Base-by-base conservation (phyloP, 306 rosid genomes). In the Fragaria iinumae region DNA sequence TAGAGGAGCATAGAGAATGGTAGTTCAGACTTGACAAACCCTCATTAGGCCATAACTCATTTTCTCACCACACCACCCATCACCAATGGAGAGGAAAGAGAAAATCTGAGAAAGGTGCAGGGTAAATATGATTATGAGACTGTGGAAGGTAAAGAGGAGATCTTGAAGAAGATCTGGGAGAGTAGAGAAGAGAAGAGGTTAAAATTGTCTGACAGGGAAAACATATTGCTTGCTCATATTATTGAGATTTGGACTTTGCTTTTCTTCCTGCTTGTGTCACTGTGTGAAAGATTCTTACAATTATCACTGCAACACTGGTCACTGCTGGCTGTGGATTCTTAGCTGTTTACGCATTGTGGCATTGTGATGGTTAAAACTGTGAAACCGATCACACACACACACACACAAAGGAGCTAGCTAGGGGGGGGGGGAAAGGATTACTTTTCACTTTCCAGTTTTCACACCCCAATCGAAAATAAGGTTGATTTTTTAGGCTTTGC, bases 1-100 rank as follows among this genome's bases (percentile, higher is more conserved):
- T 10, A 44, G 38, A 52, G 32, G 32, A 71, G 75, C 76, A 71
- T 50, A 55, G 68, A 80, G 79, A 86, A 77, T 77, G 83, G 81
- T 83, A 70, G 89, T 75, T 83, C 76, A 69, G 82, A 57, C 10
- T 27, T 55, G 25, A 32, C 63, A 68, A 36, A 14, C 29, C 50
- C 67, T 49, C 60, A 25, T 14, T 14, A 62, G 13, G 49, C 45
- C 66, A 69, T 55, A 12, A 12, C 44, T 39, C 59, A 25, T 2
- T 57, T 49, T 69, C 55, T 48, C 75, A 72, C 59, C 65, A 29
- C 75, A 72, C 59, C 65, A 29, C 68, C 76, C n/a, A 23, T 59
- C 65, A 29, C 68, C 76, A n/a, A 23, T 59, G 73, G 67, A 23
- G 39, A 23, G 68, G 34, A 25, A 71, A 43, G 41, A 48, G 20